Evolutionary conservation across 805 yeast genomes (phyloP), one percentile per base, ranked within the genome.

Genomic region (Candida insectorum): DNA sequence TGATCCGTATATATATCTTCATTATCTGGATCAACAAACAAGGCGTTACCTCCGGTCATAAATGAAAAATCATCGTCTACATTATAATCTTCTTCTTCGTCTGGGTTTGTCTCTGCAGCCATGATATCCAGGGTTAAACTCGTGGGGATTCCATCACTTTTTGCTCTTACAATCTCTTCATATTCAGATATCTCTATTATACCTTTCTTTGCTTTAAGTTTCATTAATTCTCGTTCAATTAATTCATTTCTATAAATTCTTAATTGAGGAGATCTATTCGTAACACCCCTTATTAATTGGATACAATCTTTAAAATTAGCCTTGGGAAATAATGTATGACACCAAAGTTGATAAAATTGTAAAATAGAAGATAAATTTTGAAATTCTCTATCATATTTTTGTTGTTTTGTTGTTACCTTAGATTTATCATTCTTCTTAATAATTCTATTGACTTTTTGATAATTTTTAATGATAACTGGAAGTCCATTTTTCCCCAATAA

Each of bases 291-390:
- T 30, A 79, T 56, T 44, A 81, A 56, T 16, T 68, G 63, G 1
- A 82, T 58, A 48, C 88, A 79, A 53, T 85, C 94, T 29, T 65
- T 64, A 44, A 88, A 85, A 41, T 75, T 79, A 11, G 93, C 86
- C 60, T 82, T 84, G 4, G 96, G 95, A 50, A 73, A 86, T 24
- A 87, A 62, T 1, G 69, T 62, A 36, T 66, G 71, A 44, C 71
- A 66, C 73, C 73, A 66, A 16, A 66, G 49, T 41, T 66, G 71
- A 47, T 66, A 66, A 45, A 64, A 66, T 45, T 65, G 67, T 21
- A 66, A 43, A 1, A 63, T 53, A 1, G 62, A 48, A 2, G 59
- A 45, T 29, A 66, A 43, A 36, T 66, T 66, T 12, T 56, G 51
- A 26, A 44, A 54, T 37, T 64, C 70, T 16, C 56, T 53, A n/a